Evolutionary conservation across 2,329 filamentous ascomycete genomes (phyloP).

Genomic region (Leptographium wingfieldii): DNA sequence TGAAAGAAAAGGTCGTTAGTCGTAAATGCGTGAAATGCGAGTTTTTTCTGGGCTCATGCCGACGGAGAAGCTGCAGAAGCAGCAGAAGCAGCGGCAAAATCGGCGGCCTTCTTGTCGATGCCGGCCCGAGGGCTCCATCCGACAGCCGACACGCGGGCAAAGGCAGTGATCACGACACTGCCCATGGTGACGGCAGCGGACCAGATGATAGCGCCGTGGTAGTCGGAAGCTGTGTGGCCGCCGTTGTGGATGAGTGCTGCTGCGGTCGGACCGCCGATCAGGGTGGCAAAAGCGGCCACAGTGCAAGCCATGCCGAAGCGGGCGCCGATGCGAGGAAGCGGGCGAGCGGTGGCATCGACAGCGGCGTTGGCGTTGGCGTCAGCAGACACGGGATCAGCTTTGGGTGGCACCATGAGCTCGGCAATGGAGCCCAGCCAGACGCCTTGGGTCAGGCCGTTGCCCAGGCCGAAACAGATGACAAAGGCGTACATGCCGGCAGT

Average conservation of each 20-base stretch:
- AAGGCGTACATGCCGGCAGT: conserved; percentile 29
- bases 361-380: not conserved
- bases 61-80: conserved; percentile 10
- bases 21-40: not conserved
- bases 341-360: too few species aligned
- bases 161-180: conserved; percentile 2
- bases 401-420: conserved; percentile 21
- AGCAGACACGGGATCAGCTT: not conserved
- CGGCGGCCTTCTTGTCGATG: not conserved
- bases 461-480: conserved; percentile 30
- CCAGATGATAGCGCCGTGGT: conserved; percentile 12
- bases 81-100: not conserved
- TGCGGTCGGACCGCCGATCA: conserved; percentile 26
- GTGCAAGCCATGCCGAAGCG: conserved; percentile 31
- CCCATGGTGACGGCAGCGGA: conserved; percentile 9
- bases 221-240: conserved; percentile 5
- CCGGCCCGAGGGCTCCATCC: conserved; percentile 5
- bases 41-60: not conserved
- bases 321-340: conserved; percentile 23
- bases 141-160: conserved; percentile 4
- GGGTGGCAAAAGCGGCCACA: conserved; percentile 25
- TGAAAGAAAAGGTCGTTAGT: not conserved
- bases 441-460: conserved; percentile 27
- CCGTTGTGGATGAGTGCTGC: conserved; percentile 8
- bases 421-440: conserved; percentile 22